Conservation (phyloP, 495 filamentous ascomycete genomes). For the Penicillium fimorum region DNA sequence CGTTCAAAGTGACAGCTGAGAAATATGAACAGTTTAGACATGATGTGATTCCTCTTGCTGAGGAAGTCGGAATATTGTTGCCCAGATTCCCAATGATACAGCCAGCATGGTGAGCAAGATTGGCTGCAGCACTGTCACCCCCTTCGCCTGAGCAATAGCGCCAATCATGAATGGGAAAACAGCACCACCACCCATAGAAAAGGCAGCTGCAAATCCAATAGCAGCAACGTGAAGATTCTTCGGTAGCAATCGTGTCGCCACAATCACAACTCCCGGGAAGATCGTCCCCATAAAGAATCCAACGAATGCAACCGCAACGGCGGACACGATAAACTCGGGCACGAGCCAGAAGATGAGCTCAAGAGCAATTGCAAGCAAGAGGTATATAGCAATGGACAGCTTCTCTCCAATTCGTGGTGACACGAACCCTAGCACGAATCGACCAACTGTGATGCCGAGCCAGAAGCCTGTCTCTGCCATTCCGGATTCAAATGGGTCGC, state of each 20-base stretch:
- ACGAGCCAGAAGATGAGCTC: constrained; percentile 64
- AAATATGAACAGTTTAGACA: not conserved
- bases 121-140: constrained; percentile 67
- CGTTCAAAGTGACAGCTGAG: not conserved
- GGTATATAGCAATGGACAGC: constrained; percentile 56
- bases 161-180: constrained; percentile 73
- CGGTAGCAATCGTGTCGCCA: constrained; percentile 72
- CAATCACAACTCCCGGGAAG: constrained; percentile 71
- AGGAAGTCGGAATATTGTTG: constrained; percentile 13
- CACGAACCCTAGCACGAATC: constrained; percentile 57
- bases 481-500: constrained; percentile 49
- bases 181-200: constrained; percentile 69
- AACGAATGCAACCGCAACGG: constrained; percentile 60
- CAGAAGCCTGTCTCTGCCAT: constrained; percentile 61
- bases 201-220: constrained; percentile 76
- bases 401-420: constrained; percentile 55
- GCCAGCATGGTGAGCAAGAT: constrained; percentile 53
- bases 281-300: constrained; percentile 64
- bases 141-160: constrained; percentile 67
- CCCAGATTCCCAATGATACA: constrained; percentile 22
- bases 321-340: constrained; percentile 66
- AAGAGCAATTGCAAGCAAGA: constrained; percentile 44
- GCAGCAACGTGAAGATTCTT: constrained; percentile 69
- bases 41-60: constrained; percentile 8
- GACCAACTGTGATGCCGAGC: constrained; percentile 56